Evolutionary conservation across 768 basidiomycete species (phyloP), one percentile per base, ranked within the genome.

Genomic region (Amanita muscaria): DNA sequence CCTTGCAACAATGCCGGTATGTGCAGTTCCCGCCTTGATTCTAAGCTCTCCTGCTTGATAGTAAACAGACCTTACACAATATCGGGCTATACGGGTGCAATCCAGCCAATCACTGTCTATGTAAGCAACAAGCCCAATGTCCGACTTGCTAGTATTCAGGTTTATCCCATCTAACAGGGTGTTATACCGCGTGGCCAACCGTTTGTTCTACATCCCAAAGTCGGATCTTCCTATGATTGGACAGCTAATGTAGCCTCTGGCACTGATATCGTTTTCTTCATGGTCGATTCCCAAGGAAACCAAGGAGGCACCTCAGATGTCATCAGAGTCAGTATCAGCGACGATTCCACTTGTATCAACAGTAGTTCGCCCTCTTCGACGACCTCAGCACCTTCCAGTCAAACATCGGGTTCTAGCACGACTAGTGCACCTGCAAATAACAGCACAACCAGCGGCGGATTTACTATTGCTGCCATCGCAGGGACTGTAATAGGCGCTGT

Each of bases 1-100:
- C 79, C 24, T 62, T 82, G 33, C 64, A 70, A 48, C 79, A 85
- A 58, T 84, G 83, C 72, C 63, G 70, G 82, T 77, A 52, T 54
- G 70, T 52, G 39, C 19, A 35, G n/a, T n/a, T n/a, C n/a, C n/a
- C n/a, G n/a, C n/a, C n/a, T n/a, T n/a, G n/a, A n/a, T n/a, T n/a
- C n/a, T n/a, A n/a, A n/a, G n/a, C n/a, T n/a, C n/a, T n/a, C n/a
- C n/a, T n/a, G n/a, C n/a, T n/a, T n/a, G n/a, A 35, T 5, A 30
- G 22, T 51, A 33, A 34, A 30, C 29, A 79, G 79, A 42, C 60
- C 71, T 5, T 80, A 69, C 51, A 38, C 52, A 5, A 72, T 81
- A 49, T 69, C 60, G 45, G 63, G 53, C 0, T 83, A 73, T 50
- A 23, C 46, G 12, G 54, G 47, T 4, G 80, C 80, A 3, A 45